phyloP scores from a whole-genome alignment of 164 flowering plant species.

The Aristolochia contorta region DNA sequence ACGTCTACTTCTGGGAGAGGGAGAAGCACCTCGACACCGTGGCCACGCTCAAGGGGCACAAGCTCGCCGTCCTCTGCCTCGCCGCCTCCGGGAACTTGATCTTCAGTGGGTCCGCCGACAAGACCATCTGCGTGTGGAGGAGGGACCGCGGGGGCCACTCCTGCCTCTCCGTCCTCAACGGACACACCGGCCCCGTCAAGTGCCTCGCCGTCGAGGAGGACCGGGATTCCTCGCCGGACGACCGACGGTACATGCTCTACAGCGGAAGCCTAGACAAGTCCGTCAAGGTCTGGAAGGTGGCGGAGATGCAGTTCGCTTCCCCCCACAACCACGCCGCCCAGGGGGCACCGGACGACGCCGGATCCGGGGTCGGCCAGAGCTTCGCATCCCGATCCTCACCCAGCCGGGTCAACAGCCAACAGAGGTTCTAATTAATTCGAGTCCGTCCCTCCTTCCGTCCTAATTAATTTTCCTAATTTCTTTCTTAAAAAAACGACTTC shows the following conservation, averaged over 20 bases:
- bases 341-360: background rate
- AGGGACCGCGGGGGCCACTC: slow-evolving; percentile 46
- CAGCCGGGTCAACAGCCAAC: too few relatives aligned
- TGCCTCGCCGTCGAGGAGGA: slow-evolving; percentile 59
- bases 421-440: too few relatives aligned
- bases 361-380: background rate
- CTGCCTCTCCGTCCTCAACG: slow-evolving; percentile 61
- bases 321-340: background rate
- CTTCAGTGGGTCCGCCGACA: slow-evolving; percentile 77
- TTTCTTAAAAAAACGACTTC: too few relatives aligned
- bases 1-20: slow-evolving; percentile 70
- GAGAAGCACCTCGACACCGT: slow-evolving; percentile 52
- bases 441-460: too few relatives aligned
- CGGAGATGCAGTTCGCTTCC: slow-evolving; percentile 15
- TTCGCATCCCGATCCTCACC: too few relatives aligned
- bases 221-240: slow-evolving; percentile 18
- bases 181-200: slow-evolving; percentile 78
- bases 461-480: too few relatives aligned
- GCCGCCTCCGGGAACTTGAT: slow-evolving; percentile 52
- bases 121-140: slow-evolving; percentile 78
- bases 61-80: slow-evolving; percentile 65
- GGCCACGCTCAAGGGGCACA: slow-evolving; percentile 85
- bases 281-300: slow-evolving; percentile 76
- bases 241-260: slow-evolving; percentile 46
- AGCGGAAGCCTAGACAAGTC: slow-evolving; percentile 84